phyloP scores from a whole-genome alignment of 148 eudicot species.

The Agrostemma githago region DNA sequence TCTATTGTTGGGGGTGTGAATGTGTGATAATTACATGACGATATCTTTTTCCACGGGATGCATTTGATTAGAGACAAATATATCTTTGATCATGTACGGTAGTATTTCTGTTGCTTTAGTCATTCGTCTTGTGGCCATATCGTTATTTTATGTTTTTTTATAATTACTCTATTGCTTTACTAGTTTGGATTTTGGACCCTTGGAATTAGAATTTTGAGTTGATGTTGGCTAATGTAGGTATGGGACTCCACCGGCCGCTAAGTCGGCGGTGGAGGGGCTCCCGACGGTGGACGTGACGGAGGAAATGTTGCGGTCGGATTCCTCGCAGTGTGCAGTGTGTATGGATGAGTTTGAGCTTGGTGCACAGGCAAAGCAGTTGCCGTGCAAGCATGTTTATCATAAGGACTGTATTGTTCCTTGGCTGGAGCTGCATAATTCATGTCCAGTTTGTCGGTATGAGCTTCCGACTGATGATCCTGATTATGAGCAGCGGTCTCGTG shows the following conservation, averaged over 20 bases:
- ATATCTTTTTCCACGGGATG: not conserved
- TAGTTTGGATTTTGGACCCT: not conserved
- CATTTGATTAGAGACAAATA: not conserved
- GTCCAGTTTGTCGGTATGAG: conserved; percentile 73
- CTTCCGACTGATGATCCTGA: conserved; percentile 75
- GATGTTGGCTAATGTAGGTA: conserved; percentile 26
- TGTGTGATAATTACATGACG: not conserved
- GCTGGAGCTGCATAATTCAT: conserved; percentile 75
- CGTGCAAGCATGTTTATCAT: conserved; percentile 64
- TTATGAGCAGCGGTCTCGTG: conserved; percentile 38
- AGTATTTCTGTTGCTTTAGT: not conserved
- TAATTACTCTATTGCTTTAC: not conserved
- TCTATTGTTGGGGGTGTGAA: not conserved
- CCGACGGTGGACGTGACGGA: conserved; percentile 38
- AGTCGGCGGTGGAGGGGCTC: conserved; percentile 39
- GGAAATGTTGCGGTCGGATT: conserved; percentile 36
- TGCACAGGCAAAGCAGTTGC: conserved; percentile 48
- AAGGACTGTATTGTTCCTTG: conserved; percentile 59
- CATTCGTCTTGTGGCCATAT: not conserved
- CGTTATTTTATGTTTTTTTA: too few species aligned
- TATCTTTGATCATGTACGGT: not conserved
- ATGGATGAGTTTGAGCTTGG: conserved; percentile 52
- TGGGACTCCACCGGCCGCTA: conserved; percentile 70
- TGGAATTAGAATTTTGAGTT: not conserved
- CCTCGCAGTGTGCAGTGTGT: conserved; percentile 55